Percentiles rank a stretch among this genome's conserved stretches.
Conservation (phyloP, 148 eudicot genomes). For the Camellia lanceoleosa region DNA sequence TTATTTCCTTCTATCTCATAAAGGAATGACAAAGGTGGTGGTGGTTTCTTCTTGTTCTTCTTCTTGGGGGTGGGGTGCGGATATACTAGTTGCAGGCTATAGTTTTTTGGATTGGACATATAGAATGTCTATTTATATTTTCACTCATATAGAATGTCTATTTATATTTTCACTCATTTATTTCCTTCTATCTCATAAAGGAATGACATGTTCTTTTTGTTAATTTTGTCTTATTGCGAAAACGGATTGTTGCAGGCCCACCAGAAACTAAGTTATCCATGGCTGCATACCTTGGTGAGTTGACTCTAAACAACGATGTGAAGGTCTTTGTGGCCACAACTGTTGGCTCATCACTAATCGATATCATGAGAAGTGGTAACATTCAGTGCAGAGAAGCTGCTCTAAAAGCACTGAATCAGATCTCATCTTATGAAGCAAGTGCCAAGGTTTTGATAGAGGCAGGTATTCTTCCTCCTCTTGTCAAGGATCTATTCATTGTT, state of each 20-base stretch:
- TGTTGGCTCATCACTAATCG: conserved; percentile 65
- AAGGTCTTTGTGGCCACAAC: conserved; percentile 68
- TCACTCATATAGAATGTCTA: not conserved
- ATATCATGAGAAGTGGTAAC: conserved; percentile 59
- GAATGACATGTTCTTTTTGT: not conserved
- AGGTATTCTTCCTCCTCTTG: conserved; percentile 82
- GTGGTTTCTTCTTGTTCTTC: not conserved
- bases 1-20: no score
- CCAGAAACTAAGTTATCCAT: conserved; percentile 73
- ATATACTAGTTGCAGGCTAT: not conserved
- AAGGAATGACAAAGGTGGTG: not conserved
- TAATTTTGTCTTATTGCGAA: not conserved
- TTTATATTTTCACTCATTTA: not conserved
- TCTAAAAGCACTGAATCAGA: conserved; percentile 75
- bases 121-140: not conserved
- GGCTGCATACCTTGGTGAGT: conserved; percentile 89
- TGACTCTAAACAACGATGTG: conserved; percentile 72
- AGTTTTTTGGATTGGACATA: conserved; percentile 5
- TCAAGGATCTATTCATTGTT: conserved; percentile 64
- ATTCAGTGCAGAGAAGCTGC: conserved; percentile 70
- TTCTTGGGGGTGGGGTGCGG: not conserved
- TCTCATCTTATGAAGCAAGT: conserved; percentile 73
- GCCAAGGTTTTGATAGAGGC: conserved; percentile 68
- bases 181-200: not conserved
- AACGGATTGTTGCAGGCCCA: conserved; percentile 49